Evolutionary conservation across 768 basidiomycete species (phyloP), one percentile per base, ranked within the genome.

Genomic region (Gelatoporia subvermispora): DNA sequence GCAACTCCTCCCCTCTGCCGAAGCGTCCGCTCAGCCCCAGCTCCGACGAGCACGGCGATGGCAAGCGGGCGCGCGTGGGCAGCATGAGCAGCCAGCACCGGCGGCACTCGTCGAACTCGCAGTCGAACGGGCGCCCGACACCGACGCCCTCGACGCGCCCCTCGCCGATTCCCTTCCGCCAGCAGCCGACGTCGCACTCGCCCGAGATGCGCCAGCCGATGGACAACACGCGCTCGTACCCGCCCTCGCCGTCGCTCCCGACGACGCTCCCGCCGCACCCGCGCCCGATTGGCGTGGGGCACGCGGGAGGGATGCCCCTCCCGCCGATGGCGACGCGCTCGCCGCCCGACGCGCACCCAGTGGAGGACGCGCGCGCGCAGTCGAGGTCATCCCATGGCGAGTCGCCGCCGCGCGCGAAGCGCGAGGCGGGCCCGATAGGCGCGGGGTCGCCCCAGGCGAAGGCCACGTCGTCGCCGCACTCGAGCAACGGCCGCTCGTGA

Each of bases 251-350:
- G 0, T 64, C 80, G 21, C 67, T 85, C 11, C 75, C 82, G 5
- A 73, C 75, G 24, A 76, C 78, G 7, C 72, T 89, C 25, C 87
- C 87, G 36, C 84, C 85, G 21, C 87, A 87, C 60, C 86, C 87
- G 39, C 76, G 83, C 21, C 86, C 86, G 10, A 74, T 86, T 43
- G 86, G 85, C 15, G 59, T 68, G 1, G 76, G 79, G 0, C 71
- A 18, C 35, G 43, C 53, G 37, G 40, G 43, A n/a, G 63, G 43
- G 62, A 77, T 85, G 38, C 73, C 81, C 1, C 71, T 88, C 1
- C 86, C 86, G 41, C 84, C 84, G 0, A 87, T 88, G 52, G 75
- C 82, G 20, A 85, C 84, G 7, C 66, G 88, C 20, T 80, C 84
- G 7, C 82, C 75, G 15, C 74, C 78, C 15, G 80, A 81, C 11